Evolutionary conservation across 2,329 filamentous ascomycete genomes (phyloP).

Genomic region (Hysterium pulicare): DNA sequence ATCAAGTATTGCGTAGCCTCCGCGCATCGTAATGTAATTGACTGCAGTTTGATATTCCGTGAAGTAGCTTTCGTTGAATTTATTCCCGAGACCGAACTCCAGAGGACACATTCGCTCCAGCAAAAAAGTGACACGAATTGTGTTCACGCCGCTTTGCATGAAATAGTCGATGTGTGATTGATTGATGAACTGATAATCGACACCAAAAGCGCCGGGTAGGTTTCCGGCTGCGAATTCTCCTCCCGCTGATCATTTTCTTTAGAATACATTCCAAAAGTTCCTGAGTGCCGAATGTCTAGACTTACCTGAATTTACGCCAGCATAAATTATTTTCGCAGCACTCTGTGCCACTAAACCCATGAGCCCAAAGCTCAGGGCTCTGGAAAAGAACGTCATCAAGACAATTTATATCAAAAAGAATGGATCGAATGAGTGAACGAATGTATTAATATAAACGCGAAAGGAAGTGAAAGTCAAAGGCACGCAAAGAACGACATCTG

Average conservation of each 20-base stretch:
- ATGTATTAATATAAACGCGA: background rate
- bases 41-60: conserved; percentile 45
- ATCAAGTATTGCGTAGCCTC: conserved; percentile 47
- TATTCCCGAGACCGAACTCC: conserved; percentile 45
- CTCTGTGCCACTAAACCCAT: background rate
- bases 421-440: background rate
- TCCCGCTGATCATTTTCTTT: background rate
- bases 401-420: background rate
- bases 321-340: background rate
- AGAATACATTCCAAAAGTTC: background rate
- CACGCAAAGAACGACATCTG: background rate
- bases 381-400: background rate
- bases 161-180: conserved; percentile 19
- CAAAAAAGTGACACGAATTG: conserved; percentile 51
- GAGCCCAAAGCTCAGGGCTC: background rate
- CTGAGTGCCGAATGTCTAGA: background rate
- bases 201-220: conserved; percentile 49
- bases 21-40: conserved; percentile 50
- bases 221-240: conserved; percentile 17
- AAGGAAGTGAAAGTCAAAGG: background rate
- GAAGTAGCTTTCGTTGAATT: conserved; percentile 52
- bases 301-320: background rate
- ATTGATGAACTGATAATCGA: conserved; percentile 52
- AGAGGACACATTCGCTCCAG: conserved; percentile 52
- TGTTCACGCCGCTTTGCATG: conserved; percentile 14